Conservation (phyloP, 1,139 yeast genomes). For the Taiozyma onychis region DNA sequence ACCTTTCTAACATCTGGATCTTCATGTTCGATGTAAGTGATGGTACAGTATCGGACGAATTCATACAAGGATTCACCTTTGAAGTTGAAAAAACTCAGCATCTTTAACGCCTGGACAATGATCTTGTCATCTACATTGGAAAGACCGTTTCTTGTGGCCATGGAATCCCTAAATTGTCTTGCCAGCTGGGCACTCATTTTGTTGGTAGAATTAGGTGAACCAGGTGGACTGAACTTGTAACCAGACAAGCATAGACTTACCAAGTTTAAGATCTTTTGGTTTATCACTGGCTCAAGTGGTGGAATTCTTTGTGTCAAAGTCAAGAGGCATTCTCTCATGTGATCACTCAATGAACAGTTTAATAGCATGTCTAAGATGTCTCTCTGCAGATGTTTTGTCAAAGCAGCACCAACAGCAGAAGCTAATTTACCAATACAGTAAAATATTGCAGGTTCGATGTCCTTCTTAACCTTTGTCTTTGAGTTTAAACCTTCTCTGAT, state of each 20-base stretch:
- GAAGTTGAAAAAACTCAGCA: slow-evolving; percentile 71
- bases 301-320: slow-evolving; percentile 72
- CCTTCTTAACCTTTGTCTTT: slow-evolving; percentile 43
- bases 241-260: slow-evolving; percentile 80
- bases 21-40: slow-evolving; percentile 75
- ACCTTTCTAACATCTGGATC: slow-evolving; percentile 75
- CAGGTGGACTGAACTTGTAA: slow-evolving; percentile 76
- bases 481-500: slow-evolving; percentile 77
- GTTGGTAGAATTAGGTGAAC: slow-evolving; percentile 63
- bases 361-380: slow-evolving; percentile 78
- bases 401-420: slow-evolving; percentile 89
- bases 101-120: slow-evolving; percentile 37
- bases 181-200: slow-evolving; percentile 65
- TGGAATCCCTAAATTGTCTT: slow-evolving; percentile 67
- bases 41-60: slow-evolving; percentile 78
- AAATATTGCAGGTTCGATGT: slow-evolving; percentile 82
- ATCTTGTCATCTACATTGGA: slow-evolving; percentile 24
- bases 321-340: slow-evolving; percentile 70
- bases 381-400: slow-evolving; percentile 80
- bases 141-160: slow-evolving; percentile 64
- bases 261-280: slow-evolving; percentile 66
- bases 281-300: slow-evolving; percentile 67
- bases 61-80: slow-evolving; percentile 75
- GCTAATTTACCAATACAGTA: slow-evolving; percentile 87
- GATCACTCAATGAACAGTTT: slow-evolving; percentile 75